Conservation (phyloP, 1,284 basidiomycete genomes). For the Moesziomyces sp. region DNA sequence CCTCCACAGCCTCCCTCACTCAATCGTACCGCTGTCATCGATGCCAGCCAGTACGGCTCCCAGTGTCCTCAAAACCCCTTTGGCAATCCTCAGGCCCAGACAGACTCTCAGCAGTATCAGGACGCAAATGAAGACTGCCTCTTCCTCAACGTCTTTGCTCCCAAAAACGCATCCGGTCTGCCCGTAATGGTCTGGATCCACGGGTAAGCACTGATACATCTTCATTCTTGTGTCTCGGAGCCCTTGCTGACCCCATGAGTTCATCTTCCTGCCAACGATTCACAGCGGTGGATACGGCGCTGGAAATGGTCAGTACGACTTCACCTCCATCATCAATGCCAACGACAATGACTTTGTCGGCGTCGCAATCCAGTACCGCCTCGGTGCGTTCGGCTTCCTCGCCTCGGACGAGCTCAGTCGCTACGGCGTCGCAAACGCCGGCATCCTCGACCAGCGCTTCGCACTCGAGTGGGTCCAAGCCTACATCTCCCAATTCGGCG, state of each 20-base stretch:
- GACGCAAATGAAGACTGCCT: constrained; percentile 41
- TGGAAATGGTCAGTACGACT: constrained; percentile 36
- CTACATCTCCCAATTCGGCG: constrained; percentile 51
- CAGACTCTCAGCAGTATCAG: constrained; percentile 4
- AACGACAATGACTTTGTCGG: constrained; percentile 38
- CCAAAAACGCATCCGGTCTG: constrained; percentile 23
- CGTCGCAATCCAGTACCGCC: constrained; percentile 73
- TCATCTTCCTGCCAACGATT: too few species aligned
- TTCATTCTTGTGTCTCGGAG: background rate
- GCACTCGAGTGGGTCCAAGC: constrained; percentile 48
- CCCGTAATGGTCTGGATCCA: constrained; percentile 46
- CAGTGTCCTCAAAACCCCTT: constrained; percentile 30
- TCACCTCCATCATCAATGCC: constrained; percentile 38
- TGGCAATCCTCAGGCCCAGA: constrained; percentile 16
- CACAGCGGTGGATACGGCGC: constrained; percentile 36
- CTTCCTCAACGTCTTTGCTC: constrained; percentile 47
- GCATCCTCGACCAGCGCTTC: constrained; percentile 44
- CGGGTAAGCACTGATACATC: constrained; percentile 9
- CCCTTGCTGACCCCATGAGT: background rate
- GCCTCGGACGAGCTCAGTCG: constrained; percentile 31
- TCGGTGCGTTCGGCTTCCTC: constrained; percentile 57
- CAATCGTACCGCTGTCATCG: constrained; percentile 20
- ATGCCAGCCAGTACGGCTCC: constrained; percentile 26
- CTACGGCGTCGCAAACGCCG: constrained; percentile 37
- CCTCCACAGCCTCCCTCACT: constrained; percentile 18